Evolutionary conservation across 768 basidiomycete species (phyloP), one percentile per base, ranked within the genome.

Genomic region (Amanita fuliginea): DNA sequence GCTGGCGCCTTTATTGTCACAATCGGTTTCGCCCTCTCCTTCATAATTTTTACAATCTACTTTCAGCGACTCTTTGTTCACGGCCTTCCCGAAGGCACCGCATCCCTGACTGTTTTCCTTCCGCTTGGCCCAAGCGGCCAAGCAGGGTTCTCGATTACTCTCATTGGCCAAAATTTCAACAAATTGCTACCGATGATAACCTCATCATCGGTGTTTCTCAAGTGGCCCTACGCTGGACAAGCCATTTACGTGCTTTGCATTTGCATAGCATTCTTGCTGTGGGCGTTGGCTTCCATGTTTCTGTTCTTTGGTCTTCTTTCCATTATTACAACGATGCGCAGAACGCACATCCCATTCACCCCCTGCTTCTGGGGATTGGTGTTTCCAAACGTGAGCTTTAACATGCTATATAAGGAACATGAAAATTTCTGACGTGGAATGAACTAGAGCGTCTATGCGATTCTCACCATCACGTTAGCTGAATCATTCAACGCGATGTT

Each of bases 61-160:
- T 59, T 86, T 34, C 60, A 76, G 32, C 76, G 82, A 7, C 68
- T 83, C 7, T 72, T 83, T 47, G 54, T 78, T 8, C 59, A 77
- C 57, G 82, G 81, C 9, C 67, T 78, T 45, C 73, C 80, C 1
- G 63, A 67, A 3, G 74, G 74, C 18, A 57, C 58, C 3, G 62
- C 62, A 10, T 68, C 82, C 44, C 62, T 83, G 50, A 78, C 80
- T 4, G 69, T 76, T 3, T 87, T 87, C 61, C 69, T 89, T n/a
- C 83, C 85, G 0, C 62, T 88, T 1, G 87, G 87, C 3, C 83
- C 86, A 0, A 75, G 75, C 47, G 84, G 80, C 21, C 85, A 87
- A 59, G 74, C 79, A 8, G 81, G 79, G 1, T 80, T 72, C 54
- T 69, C 76, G 2, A 59, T 81, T 32, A 64, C 80, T 14, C 57